These are phyloP conservation scores for Myxozyma geophila DNA, from an alignment of 805 yeast genomes.

Conservation along the genomic window DNA sequence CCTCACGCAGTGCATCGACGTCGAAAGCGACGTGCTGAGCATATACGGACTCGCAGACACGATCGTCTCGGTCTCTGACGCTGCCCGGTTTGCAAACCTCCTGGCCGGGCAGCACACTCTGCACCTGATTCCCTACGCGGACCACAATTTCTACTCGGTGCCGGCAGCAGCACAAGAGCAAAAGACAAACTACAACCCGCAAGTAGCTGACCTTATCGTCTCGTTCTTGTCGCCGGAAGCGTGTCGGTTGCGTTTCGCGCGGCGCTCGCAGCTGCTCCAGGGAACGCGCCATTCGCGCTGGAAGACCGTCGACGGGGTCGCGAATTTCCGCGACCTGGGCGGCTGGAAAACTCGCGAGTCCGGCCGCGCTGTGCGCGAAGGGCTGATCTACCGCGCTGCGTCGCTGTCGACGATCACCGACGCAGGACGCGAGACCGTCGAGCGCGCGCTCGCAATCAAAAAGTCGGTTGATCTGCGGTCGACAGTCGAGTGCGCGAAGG, in stretches of 20 bases:
- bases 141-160: conserved; percentile 77
- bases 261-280: background rate
- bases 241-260: conserved; percentile 59
- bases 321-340: conserved; percentile 79
- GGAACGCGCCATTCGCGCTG: conserved; percentile 50
- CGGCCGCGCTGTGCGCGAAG: conserved; percentile 49
- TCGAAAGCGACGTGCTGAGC: conserved; percentile 59
- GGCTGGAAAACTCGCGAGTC: conserved; percentile 57
- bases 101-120: conserved; percentile 62
- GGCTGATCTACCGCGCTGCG: conserved; percentile 67
- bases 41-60: conserved; percentile 73
- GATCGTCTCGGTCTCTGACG: conserved; percentile 68
- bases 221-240: conserved; percentile 53
- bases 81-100: conserved; percentile 60
- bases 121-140: conserved; percentile 66
- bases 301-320: conserved; percentile 67
- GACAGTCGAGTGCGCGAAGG: conserved; percentile 52
- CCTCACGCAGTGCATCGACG: conserved; percentile 46
- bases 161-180: conserved; percentile 36
- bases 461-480: conserved; percentile 73
- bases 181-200: conserved; percentile 61
- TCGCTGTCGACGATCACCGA: conserved; percentile 58
- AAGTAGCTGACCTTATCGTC: conserved; percentile 56
- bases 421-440: conserved; percentile 52
- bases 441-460: conserved; percentile 52